phyloP scores from a whole-genome alignment of 768 basidiomycete genomes.

The Phlebiopsis flavidoalba region DNA sequence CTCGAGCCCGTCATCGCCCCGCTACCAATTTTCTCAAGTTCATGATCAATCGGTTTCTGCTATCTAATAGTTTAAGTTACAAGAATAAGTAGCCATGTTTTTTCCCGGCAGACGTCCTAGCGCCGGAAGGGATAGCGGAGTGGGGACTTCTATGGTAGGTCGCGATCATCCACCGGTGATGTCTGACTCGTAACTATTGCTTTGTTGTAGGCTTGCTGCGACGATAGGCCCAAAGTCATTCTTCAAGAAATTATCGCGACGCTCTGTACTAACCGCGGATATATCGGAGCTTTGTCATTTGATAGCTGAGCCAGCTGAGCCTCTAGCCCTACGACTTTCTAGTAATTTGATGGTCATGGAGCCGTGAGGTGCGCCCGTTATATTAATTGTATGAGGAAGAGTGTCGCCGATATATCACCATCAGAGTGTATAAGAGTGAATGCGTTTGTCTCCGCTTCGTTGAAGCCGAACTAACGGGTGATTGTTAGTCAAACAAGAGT shows the following conservation, averaged over 20 bases:
- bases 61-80: background rate
- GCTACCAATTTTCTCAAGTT: background rate
- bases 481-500: conserved; percentile 71
- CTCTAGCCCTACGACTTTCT: conserved; percentile 80
- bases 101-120: conserved; percentile 78
- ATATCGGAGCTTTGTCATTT: conserved; percentile 76
- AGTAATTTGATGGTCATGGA: conserved; percentile 87
- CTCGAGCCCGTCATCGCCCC: background rate
- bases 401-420: background rate
- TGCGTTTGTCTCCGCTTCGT: background rate
- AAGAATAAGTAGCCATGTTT: conserved; percentile 50
- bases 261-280: conserved; percentile 81
- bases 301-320: conserved; percentile 80
- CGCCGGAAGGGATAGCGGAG: conserved; percentile 81
- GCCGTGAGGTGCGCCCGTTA: conserved; percentile 64
- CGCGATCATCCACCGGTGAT: background rate
- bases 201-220: conserved; percentile 70
- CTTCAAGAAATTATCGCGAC: conserved; percentile 77
- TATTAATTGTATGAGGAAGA: background rate
- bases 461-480: background rate
- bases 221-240: conserved; percentile 86
- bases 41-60: background rate
- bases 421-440: conserved; percentile 46
- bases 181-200: background rate
- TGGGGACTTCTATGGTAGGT: conserved; percentile 80